Base-by-base conservation (phyloP, 2,329 filamentous ascomycete genomes). In the Tolypocladium tropicale region DNA sequence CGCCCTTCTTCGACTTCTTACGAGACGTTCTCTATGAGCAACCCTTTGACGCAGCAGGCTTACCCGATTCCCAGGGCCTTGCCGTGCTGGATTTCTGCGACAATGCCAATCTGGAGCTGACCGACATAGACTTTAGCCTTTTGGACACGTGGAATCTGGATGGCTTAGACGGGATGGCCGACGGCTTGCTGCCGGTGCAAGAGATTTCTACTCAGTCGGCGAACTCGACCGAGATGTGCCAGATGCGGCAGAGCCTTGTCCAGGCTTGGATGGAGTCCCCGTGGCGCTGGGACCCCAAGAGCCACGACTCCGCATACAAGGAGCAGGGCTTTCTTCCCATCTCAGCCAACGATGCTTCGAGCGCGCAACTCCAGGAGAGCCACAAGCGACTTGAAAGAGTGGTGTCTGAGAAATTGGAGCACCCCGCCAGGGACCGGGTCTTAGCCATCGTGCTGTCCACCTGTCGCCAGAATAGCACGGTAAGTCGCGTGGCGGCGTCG, bases 381-480 rank as follows among this genome's bases (percentile, higher is more conserved):
- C 62, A 69, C 48, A 69, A 68, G 58, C 66, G 67, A 30, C 59
- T 74, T 21, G 68, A 74, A 59, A 70, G 72, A 51, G 69, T 77
- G 14, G 63, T 77, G 43, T 63, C 68, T 3, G 76, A 79, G 46
- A 76, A 70, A 49, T 61, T 82, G 21, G 73, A 77, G 32, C 65
- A 70, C 28, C 70, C 76, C 6, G 76, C 73, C 23, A 78, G 84
- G 4, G 86, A 90, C 66, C 78, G 77, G 51, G 77, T 88, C 1
- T 72, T 90, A 55, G 83, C 80, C 12, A 76, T 88, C 57, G 79
- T 89, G 1, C 70, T 89, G 37, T 76, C 77, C 53, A 82, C 79
- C 4, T 85, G 80, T 61, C 79, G 78, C 51, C 73, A 73, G 41
- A 73, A 74, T 59, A 70, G 71, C 62, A 78, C 68, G 70, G 78